Evolutionary conservation across 2,329 filamentous ascomycete genomes (phyloP).

Genomic region (Aspergillus quadricinctus): DNA sequence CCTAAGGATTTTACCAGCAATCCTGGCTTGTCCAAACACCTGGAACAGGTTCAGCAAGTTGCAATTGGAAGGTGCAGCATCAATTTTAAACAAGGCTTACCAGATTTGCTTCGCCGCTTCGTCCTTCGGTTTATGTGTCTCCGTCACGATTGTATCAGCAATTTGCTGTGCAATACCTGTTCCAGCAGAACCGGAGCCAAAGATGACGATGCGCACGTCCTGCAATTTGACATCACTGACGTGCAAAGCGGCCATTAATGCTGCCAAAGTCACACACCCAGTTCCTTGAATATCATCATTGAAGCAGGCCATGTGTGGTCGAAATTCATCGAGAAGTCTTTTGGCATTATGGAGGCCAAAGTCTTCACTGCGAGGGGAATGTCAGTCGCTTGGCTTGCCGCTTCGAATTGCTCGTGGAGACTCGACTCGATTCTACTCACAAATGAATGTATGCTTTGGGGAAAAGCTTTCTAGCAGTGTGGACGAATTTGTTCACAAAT

Average conservation of each 20-base stretch:
- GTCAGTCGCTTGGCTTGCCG: background rate
- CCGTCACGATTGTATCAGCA: constrained; percentile 68
- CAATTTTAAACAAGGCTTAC: constrained; percentile 37
- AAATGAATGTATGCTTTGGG: constrained; percentile 84
- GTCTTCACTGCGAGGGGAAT: constrained; percentile 56
- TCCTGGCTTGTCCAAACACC: constrained; percentile 78
- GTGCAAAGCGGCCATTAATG: constrained; percentile 70
- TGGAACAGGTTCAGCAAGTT: constrained; percentile 27
- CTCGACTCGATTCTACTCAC: constrained; percentile 18
- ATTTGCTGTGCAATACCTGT: constrained; percentile 85
- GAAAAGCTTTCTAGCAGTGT: constrained; percentile 62
- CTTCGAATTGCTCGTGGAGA: background rate
- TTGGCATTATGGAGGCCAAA: constrained; percentile 75
- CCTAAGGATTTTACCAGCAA: constrained; percentile 63
- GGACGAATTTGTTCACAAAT: constrained; percentile 72
- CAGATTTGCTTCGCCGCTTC: constrained; percentile 78
- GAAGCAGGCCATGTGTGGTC: constrained; percentile 72
- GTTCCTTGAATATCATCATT: constrained; percentile 91
- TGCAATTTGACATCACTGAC: constrained; percentile 62
- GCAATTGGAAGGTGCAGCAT: background rate
- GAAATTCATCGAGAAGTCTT: constrained; percentile 71
- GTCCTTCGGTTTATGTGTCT: constrained; percentile 62
- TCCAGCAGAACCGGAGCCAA: constrained; percentile 76
- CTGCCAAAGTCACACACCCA: constrained; percentile 79
- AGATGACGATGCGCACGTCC: constrained; percentile 69